Evolutionary conservation across 306 rosid species (phyloP), one percentile per base, ranked within the genome.

Genomic region (Fragaria ananassa): DNA sequence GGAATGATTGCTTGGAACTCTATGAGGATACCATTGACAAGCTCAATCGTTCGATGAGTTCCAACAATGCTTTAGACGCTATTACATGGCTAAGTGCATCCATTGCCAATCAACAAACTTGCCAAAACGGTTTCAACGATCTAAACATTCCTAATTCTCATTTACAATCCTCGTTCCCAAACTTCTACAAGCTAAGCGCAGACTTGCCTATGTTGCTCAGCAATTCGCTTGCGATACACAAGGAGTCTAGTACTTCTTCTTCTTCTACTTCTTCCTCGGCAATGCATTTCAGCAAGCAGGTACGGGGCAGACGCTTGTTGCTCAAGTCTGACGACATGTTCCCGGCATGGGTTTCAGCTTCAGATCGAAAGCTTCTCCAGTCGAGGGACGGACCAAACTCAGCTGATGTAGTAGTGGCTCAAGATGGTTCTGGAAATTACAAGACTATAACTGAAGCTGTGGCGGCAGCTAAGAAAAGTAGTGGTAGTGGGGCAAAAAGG

Each of bases 21-120:
- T 91, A 91, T 44, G 90, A 88, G 57, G 90, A 89, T 58, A 88
- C 98, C 2, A 68, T 93, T 8, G 70, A 83, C 68, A 83, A 87
- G 37, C 86, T 93, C 25, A 91, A 91, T 53, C 88, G 85, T 0
- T 88, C 97, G 8, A 10, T 70, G 45, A 53, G 57, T 76, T 76
- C 89, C 34, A 72, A 34, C 61, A 78, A 86, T 6, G 80, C 69
- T 10, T 61, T 79, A 4, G 97, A 91, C 15, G 82, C 45, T 25
- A 39, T 74, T 10, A 93, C 98, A 3, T 84, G 89, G 96, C 77
- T 89, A 49, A 91, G 96, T 76, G 96, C 98, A 39, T 87, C 98
- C 17, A 70, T 91, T 46, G 87, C 97, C 8, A 89, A 93, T 58
- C 91, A 87, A 19, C 92, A 88, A 79, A 93, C 97, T 15, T 93